Evolutionary conservation across 176 grass and related monocot genomes (phyloP), one percentile per base, ranked within the genome.

Genomic region (Musa troglodytarum): DNA sequence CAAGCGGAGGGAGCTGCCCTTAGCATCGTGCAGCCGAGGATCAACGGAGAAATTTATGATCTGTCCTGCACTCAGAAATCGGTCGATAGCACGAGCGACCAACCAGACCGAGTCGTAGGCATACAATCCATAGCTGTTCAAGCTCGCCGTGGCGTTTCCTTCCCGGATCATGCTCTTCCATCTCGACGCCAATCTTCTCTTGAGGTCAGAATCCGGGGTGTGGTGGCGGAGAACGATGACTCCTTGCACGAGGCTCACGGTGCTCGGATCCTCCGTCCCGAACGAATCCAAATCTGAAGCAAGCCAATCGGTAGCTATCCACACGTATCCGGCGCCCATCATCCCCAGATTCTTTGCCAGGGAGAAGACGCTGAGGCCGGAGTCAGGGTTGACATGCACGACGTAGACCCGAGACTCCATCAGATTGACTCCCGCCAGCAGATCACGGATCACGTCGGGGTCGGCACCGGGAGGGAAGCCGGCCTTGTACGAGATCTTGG

Each of bases 401-500:
- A 76, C 59, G 15, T 50, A 76, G 20, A 76, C 59, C 19, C 74
- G 74, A 52, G 74, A 76, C 20, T 76, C 74, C 74, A 76, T 76
- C n/a, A 76, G 58, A 17, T 76, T 76, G 5, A 64, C 74, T 34
- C 15, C 17, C 22, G 64, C 3, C 43, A 76, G 14, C 43, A 76
- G 16, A 59, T 65, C 59, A 23, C 1, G 16, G 5, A 76, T 63
- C 17, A 24, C 11, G 22, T 22, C 52, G 58, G 49, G 51, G 29
- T 76, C 34, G 10, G 74, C 74, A 15, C 23, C 1, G 22, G 74
- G 74, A 9, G 56, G 43, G 43, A 77, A 23, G 75, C 10, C 49
- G 49, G 84, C 84, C 81, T 92, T 92, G 75, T 89, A 92, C 3
- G 72, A 72, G 76, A 95, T 86, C 66, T 88, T 86, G 49, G 71